Conservation (phyloP, 2,329 filamentous ascomycete species). For the Phialemoniopsis sp. region DNA sequence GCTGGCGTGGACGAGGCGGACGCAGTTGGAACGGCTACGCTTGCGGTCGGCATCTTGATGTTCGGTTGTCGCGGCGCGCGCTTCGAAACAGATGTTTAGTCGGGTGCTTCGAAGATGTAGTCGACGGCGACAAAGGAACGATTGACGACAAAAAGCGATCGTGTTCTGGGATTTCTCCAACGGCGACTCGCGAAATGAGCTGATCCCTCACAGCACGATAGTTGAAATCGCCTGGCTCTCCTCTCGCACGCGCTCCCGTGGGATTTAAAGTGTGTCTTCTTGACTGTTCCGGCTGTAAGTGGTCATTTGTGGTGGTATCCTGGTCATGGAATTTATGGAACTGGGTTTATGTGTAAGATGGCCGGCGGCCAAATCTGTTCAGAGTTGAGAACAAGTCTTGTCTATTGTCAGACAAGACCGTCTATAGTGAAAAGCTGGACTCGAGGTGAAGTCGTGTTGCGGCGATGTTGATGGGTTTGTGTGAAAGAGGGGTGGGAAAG, state of each 20-base stretch:
- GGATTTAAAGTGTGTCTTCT: conserved; percentile 67
- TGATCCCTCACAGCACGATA: conserved; percentile 44
- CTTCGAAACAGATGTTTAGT: no score
- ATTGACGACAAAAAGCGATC: conserved; percentile 4
- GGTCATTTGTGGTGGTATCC: conserved; percentile 48
- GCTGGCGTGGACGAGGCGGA: conserved; percentile 64
- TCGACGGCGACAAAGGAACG: conserved; percentile 6
- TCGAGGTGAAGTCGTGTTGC: conserved; percentile 14
- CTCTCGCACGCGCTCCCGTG: conserved; percentile 63
- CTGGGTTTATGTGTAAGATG: conserved; percentile 30
- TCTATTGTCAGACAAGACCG: no score
- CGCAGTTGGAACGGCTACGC: conserved; percentile 60
- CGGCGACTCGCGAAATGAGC: not conserved
- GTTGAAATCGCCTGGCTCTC: conserved; percentile 57
- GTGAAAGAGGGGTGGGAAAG: conserved; percentile 20
- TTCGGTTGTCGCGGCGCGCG: conserved; percentile 23
- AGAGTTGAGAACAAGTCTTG: conserved; percentile 8
- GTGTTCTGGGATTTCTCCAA: conserved; percentile 7
- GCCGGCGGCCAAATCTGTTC: conserved; percentile 19
- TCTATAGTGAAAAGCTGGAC: conserved; percentile 12
- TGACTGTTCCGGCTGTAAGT: conserved; percentile 43
- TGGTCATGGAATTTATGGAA: conserved; percentile 50
- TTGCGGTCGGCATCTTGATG: conserved; percentile 66
- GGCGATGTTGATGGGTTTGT: conserved; percentile 19
- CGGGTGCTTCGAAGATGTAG: no score